Evolutionary conservation across 192 early-diverging fungal species (phyloP), one percentile per base, ranked within the genome.

Genomic region (Phlyctochytrium planicorne): DNA sequence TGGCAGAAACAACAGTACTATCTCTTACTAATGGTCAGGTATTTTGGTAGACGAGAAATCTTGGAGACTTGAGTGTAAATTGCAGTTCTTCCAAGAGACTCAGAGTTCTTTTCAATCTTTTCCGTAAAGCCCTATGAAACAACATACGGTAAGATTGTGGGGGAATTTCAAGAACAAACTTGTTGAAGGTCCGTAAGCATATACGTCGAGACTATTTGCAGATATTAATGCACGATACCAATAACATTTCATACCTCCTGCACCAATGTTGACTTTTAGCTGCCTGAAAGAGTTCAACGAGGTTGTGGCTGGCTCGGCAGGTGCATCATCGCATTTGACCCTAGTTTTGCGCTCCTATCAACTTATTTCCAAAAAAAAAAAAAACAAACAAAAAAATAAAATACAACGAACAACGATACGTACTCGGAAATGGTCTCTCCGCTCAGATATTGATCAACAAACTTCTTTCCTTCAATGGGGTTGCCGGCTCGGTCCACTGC

Each of bases 21-120:
- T n/a, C n/a, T n/a, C 55, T 20, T 57, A 57, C 55, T 85, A 24
- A 97, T 81, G 0, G 94, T 88, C 57, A 99, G 72, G 73, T 99
- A 99, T 17, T 80, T 72, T 0, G 97, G 97, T 33, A 99, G 75
- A 1, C 97, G 85, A 2, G 83, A 88, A 23, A 99, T 90, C 30
- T 87, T 81, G 52, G 87, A 87, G 0, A 74, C 85, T 52, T 90
- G 89, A 50, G 80, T 84, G 73, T 97, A 98, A 31, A 82, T 77
- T 1, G 96, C 95, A 16, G 86, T 85, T 6, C 93, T 84, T 12
- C 82, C 87, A 52, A 97, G 79, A 0, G 91, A 84, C 25, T 88
- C 81, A 0, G 96, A 98, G 60, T 83, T 84, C 80, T 99, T 99
- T 76, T 96, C 93, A 33, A 98, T 82, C 33, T 86, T 84, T 80